A percentile compares a stretch with the other conserved stretches of the same genome.
Evolutionary conservation across 257 asterid species (phyloP).

Genomic region (Forsythia viridissima): DNA sequence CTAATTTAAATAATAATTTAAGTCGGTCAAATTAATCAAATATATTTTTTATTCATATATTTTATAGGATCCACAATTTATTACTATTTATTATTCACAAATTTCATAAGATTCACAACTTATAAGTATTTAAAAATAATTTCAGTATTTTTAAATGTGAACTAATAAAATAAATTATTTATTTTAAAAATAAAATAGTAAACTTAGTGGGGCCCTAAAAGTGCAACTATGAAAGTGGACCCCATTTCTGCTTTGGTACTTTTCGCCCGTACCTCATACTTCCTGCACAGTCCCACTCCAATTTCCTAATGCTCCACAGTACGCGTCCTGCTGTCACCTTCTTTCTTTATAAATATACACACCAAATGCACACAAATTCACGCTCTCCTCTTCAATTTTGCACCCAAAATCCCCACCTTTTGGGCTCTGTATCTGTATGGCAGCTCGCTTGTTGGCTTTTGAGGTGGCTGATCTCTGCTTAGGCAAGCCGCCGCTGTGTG

Average conservation of each 20-base stretch:
- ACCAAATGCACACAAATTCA: background rate
- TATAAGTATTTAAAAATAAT: too few relatives aligned
- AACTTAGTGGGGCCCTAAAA: background rate
- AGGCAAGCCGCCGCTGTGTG: conserved; percentile 85
- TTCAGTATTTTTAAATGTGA: too few relatives aligned
- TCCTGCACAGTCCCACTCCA: background rate
- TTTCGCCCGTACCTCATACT: background rate
- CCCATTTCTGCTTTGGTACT: background rate
- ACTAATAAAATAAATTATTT: too few relatives aligned
- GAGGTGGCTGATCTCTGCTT: conserved; percentile 91
- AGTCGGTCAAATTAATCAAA: too few relatives aligned
- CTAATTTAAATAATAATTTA: too few relatives aligned
- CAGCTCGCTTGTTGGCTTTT: conserved; percentile 49
- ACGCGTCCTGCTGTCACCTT: background rate
- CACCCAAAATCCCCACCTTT: background rate
- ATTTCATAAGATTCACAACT: too few relatives aligned
- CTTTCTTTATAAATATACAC: background rate
- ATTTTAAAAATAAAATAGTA: too few relatives aligned
- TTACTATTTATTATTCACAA: too few relatives aligned
- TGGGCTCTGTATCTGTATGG: conserved; percentile 52
- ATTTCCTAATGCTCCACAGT: background rate
- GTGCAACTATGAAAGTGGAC: background rate
- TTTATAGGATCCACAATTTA: too few relatives aligned
- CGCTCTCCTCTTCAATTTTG: background rate
- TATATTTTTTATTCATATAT: too few relatives aligned